These are phyloP conservation scores for Lasiosphaeria miniovina DNA, from an alignment of 495 filamentous ascomycete genomes.

Conservation along the genomic window DNA sequence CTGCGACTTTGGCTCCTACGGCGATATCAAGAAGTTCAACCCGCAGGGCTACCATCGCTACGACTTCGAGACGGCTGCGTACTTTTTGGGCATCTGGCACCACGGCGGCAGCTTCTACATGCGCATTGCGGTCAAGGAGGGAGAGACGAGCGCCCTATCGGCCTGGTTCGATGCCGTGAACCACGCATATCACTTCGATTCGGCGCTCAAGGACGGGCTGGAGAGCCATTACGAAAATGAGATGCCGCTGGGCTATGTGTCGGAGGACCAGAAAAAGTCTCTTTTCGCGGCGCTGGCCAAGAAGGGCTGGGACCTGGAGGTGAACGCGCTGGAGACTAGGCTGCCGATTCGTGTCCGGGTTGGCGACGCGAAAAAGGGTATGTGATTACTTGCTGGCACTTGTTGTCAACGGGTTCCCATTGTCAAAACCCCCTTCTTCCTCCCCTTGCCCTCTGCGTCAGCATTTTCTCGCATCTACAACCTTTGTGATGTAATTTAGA, in stretches of 20 bases:
- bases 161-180: constrained; percentile 76
- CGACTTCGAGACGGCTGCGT: constrained; percentile 49
- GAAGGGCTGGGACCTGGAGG: constrained; percentile 46
- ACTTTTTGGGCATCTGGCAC: constrained; percentile 56
- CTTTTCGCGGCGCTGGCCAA: constrained; percentile 31
- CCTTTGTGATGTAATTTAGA: no score
- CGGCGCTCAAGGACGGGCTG: constrained; percentile 33
- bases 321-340: constrained; percentile 44
- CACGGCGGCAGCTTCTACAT: constrained; percentile 40
- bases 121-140: constrained; percentile 63
- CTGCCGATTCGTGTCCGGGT: constrained; percentile 30
- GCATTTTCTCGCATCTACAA: no score
- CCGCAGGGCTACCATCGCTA: constrained; percentile 45
- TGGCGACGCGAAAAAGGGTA: constrained; percentile 30
- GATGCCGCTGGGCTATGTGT: constrained; percentile 34
- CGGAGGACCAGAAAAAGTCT: constrained; percentile 31
- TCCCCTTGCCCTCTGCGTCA: no score
- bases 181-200: constrained; percentile 45
- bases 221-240: constrained; percentile 34
- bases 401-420: neutral
- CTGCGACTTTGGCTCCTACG: constrained; percentile 36
- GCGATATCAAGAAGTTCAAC: constrained; percentile 38
- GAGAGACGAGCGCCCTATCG: constrained; percentile 53
- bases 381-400: constrained; percentile 13
- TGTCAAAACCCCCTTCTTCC: neutral